Evolutionary conservation across 768 basidiomycete genomes (phyloP), one percentile per base, ranked within the genome.

Genomic region (Agaricus blazei): DNA sequence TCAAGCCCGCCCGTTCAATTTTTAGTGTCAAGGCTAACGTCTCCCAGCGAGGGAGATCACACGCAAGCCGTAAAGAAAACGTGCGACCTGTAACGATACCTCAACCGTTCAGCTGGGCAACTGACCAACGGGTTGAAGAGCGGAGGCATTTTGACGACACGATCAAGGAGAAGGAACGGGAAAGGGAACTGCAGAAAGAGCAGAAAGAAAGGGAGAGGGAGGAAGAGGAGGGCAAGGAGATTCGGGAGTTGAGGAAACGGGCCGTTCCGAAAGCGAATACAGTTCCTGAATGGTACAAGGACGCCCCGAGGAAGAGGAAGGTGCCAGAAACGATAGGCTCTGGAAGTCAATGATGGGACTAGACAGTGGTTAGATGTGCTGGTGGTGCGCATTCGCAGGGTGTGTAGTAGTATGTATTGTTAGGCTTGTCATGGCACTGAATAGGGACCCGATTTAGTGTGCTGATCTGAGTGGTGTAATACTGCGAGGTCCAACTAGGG

Each of bases 231-330:
- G 84, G 81, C 67, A 68, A 67, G 66, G 83, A 82, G 70, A 65
- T 87, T 56, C 75, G 66, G 64, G 86, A 84, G 70, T 58, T 87
- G 63, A 71, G 88, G 65, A 80, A 75, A 72, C 76, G 73, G 60
- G 78, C 85, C 15, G 70, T 90, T 45, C 84, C 85, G 24, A 81
- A 75, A 67, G 88, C 88, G 45, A 76, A 89, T 65, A 81, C 80
- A 62, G 76, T 90, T 26, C 88, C 88, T 9, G 84, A 83, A 59
- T 90, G 88, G 88, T 90, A 90, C 62, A 82, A 79, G 60, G 77
- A 78, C 42, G 82, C 79, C 65, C 86, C 86, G 61, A 88, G 77
- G 78, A 80, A 73, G 65, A 69, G 68, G 66, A 67, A 69, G 57
- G 59, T 59, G 38, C 55, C 48, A 58, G 43, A 58, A 52, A 56